Conservation (phyloP, 2,329 filamentous ascomycete genomes). For the Calonectria multiphialidica region DNA sequence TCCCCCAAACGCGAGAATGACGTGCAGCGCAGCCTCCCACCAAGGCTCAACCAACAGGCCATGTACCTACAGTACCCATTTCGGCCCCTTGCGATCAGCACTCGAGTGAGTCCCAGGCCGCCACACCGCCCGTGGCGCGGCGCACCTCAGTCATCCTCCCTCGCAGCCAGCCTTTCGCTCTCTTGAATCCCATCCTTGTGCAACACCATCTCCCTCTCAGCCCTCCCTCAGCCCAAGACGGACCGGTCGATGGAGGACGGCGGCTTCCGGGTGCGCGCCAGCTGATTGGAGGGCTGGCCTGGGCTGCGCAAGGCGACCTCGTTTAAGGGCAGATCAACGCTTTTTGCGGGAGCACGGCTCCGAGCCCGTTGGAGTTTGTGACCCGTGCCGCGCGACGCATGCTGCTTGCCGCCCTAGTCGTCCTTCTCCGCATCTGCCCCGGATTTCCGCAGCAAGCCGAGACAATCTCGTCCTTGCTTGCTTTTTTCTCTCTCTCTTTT, state of each 20-base stretch:
- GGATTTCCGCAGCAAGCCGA: conserved; percentile 24
- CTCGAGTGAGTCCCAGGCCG: background rate
- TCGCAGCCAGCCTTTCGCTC: background rate
- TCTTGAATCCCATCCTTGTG: background rate
- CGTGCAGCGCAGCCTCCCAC: conserved; percentile 19
- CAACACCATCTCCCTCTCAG: background rate
- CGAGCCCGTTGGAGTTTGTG: conserved; percentile 14
- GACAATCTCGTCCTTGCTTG: background rate
- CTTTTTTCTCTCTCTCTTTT: background rate
- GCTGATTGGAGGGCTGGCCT: conserved; percentile 17
- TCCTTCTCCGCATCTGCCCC: conserved; percentile 26
- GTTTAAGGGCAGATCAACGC: background rate
- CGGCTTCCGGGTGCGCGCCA: background rate
- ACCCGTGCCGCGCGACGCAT: background rate
- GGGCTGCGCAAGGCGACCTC: background rate
- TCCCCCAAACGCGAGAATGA: conserved; percentile 24
- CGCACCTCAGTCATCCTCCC: background rate
- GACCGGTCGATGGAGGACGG: conserved; percentile 10
- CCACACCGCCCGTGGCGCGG: conserved; percentile 13
- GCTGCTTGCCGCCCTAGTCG: background rate
- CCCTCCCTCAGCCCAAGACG: background rate
- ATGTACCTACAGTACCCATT: too few relatives aligned
- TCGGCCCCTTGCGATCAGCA: background rate
- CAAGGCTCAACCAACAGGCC: conserved; percentile 14
- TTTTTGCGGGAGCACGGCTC: conserved; percentile 12